Conservation (phyloP, 2,329 filamentous ascomycete genomes). For the Aspergillus fijiensis region DNA sequence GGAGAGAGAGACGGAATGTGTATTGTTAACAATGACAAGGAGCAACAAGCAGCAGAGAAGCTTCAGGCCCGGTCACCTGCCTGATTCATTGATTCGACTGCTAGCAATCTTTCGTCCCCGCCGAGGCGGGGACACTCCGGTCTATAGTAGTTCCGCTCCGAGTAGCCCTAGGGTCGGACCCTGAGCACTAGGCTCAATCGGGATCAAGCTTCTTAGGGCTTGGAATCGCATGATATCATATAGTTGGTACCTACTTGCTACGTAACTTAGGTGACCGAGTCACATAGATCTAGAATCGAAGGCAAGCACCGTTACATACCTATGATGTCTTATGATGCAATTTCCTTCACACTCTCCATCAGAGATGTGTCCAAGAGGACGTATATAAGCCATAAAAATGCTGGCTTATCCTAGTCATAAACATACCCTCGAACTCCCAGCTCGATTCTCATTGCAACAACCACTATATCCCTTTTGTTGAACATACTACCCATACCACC, state of each 20-base stretch:
- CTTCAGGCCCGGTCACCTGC: conserved; percentile 5
- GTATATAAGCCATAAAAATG: neutral
- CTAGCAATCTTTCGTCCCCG: conserved; percentile 17
- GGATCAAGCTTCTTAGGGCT: conserved; percentile 25
- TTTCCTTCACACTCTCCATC: conserved; percentile 2
- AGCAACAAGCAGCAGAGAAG: conserved; percentile 2
- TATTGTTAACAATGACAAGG: neutral
- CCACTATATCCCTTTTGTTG: neutral
- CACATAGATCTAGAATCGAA: neutral
- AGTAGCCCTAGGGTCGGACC: conserved; percentile 32
- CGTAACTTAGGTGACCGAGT: neutral
- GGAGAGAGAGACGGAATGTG: too few species aligned
- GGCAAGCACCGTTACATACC: conserved; percentile 10
- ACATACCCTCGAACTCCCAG: neutral
- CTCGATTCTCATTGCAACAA: neutral
- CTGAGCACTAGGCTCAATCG: conserved; percentile 18
- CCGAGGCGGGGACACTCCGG: conserved; percentile 22
- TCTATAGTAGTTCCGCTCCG: conserved; percentile 23
- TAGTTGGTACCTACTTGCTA: neutral
- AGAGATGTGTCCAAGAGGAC: neutral
- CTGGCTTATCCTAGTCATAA: neutral
- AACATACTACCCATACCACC: neutral
- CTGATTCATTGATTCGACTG: conserved; percentile 1
- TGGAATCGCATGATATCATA: neutral
- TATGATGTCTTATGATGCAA: conserved; percentile 40